Base-by-base conservation (phyloP, 169 alveolate genomes). In the Ichthyophthirius multifiliis region DNA sequence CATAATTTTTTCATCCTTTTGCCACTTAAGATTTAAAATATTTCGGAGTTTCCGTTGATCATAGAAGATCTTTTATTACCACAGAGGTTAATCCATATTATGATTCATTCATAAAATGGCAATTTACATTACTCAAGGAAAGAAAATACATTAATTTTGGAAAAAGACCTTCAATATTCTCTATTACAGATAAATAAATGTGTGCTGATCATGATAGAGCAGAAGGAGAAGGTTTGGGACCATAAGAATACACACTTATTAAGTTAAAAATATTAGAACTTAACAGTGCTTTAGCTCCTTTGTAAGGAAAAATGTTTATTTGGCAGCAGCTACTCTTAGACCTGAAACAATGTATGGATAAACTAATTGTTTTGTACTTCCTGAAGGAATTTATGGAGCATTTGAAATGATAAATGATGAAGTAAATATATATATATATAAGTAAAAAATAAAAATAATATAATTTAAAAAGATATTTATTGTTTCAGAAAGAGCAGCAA, bases 341-440 rank as follows among this genome's bases (percentile, higher is more conserved):
- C 99, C 99, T 20, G 99, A 99, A 91, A 99, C 99, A 65, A 97
- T 98, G 98, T 99, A 98, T 89, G 99, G 99, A 1, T 99, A 98
- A 90, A 99, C 99, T 23, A 98, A 98, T 93, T 96, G 99, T 82
- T 99, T 94, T 83, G 97, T 98, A 31, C 93, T 97, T 12, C 99
- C 99, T 0, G 97, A 94, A 44, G 99, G 99, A 23, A 95, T 94
- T 79, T 98, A 95, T 75, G 96, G 96, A 35, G 90, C 91, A 64
- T 90, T 86, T 83, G 95, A 92, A 75, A 93, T 92, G 97, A 87
- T 77, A 65, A 83, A 90, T 65, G 96, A 92, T 30, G 97, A 94
- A 83, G 91, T 86, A 15, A 84, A 81, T 79, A 65, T 88, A 27
- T 78, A 76, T 4, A 15, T 55, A 20, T 18, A 5, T 27, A 15